Conservation (phyloP, 495 filamentous ascomycete genomes). For the Astrothelium subdiscretum region DNA sequence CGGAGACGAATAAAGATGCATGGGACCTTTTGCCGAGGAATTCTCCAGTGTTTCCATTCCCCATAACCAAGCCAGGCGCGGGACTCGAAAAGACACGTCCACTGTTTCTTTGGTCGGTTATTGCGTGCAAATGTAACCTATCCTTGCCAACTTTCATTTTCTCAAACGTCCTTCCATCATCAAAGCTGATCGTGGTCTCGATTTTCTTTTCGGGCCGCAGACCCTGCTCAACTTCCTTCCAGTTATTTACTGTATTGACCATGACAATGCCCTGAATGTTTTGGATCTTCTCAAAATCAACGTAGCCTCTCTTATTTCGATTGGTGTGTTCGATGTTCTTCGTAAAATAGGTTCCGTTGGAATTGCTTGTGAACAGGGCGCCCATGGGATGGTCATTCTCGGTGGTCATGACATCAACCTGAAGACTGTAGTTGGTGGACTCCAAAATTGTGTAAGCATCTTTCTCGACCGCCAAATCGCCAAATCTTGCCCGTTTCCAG, state of each 20-base stretch:
- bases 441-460: constrained; percentile 89
- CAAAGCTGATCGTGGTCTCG: constrained; percentile 74
- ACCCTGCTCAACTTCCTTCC: constrained; percentile 54
- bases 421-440: constrained; percentile 92
- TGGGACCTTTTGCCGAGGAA: constrained; percentile 53
- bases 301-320: constrained; percentile 52
- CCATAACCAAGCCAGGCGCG: constrained; percentile 87
- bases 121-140: constrained; percentile 75
- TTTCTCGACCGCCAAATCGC: constrained; percentile 63
- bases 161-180: constrained; percentile 76
- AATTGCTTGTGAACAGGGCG: constrained; percentile 83
- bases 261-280: constrained; percentile 84
- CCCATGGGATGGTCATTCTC: constrained; percentile 58
- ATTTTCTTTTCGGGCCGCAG: constrained; percentile 48
- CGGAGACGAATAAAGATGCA: constrained; percentile 73
- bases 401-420: constrained; percentile 80
- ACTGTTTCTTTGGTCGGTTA: constrained; percentile 65
- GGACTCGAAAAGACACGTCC: constrained; percentile 89
- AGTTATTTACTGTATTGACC: constrained; percentile 82
- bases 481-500: constrained; percentile 92
- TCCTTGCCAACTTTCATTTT: constrained; percentile 46
- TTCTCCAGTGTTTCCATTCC: constrained; percentile 75
- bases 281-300: constrained; percentile 89
- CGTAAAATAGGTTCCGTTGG: constrained; percentile 89
- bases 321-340: constrained; percentile 87